Conservation (phyloP, 2,329 filamentous ascomycete species). For the Cadophora gregata region DNA sequence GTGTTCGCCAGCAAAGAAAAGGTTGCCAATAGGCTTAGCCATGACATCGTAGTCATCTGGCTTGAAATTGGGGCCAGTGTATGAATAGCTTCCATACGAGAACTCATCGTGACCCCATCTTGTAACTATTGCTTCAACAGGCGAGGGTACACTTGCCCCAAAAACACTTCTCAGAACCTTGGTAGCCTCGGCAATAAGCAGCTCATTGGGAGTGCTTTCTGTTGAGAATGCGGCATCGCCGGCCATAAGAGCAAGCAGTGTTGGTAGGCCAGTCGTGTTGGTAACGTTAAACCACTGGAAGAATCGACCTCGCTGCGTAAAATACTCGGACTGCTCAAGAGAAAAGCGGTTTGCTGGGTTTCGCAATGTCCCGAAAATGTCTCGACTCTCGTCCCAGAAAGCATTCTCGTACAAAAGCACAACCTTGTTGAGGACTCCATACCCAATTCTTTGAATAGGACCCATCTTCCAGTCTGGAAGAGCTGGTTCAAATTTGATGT, state of each 20-base stretch:
- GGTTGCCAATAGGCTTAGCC: conserved; percentile 81
- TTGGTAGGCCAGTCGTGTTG: conserved; percentile 85
- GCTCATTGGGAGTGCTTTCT: conserved; percentile 76
- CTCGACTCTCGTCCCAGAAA: conserved; percentile 88
- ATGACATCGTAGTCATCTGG: conserved; percentile 92
- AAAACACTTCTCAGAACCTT: conserved; percentile 80
- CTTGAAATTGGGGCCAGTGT: conserved; percentile 80
- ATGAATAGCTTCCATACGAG: conserved; percentile 94
- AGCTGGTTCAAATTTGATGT: conserved; percentile 84
- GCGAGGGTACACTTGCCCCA: conserved; percentile 71
- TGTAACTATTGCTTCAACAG: conserved; percentile 86
- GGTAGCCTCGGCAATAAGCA: conserved; percentile 81
- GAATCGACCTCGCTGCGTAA: conserved; percentile 81
- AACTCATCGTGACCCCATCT: conserved; percentile 92
- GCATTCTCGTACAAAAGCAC: conserved; percentile 85
- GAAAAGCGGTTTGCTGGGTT: conserved; percentile 73
- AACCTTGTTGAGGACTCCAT: conserved; percentile 94
- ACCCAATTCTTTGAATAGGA: conserved; percentile 84
- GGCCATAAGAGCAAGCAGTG: conserved; percentile 91
- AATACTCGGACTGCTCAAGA: conserved; percentile 80
- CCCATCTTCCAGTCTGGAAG: conserved; percentile 86
- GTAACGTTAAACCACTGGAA: conserved; percentile 98
- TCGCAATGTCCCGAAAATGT: conserved; percentile 93
- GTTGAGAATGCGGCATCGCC: conserved; percentile 91
- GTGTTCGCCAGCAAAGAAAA: conserved; percentile 96